A percentile compares a stretch with the other conserved stretches of the same genome.
phyloP scores from a whole-genome alignment of 1,139 yeast genomes.

The Hansenula sp. region DNA sequence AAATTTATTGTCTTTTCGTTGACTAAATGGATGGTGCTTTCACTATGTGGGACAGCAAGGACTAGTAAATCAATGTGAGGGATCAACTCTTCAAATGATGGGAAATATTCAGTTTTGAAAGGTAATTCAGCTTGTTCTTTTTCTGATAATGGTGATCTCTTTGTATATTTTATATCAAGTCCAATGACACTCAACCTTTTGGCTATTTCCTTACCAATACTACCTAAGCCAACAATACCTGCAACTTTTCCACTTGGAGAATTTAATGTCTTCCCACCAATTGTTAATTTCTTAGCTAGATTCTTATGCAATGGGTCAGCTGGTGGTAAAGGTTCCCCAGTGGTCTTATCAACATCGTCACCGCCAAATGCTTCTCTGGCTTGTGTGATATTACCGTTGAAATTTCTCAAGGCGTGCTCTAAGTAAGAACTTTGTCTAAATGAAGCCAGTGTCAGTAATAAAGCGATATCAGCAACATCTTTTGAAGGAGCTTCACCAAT shows the following conservation, averaged over 20 bases:
- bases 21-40: slow-evolving; percentile 54
- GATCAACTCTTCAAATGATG: slow-evolving; percentile 34
- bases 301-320: slow-evolving; percentile 12
- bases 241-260: slow-evolving; percentile 60
- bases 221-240: slow-evolving; percentile 75
- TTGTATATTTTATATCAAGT: slow-evolving; percentile 63
- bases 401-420: slow-evolving; percentile 38
- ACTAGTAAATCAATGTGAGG: slow-evolving; percentile 54
- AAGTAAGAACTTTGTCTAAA: slow-evolving; percentile 57
- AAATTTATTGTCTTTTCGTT: slow-evolving; percentile 42
- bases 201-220: slow-evolving; percentile 68
- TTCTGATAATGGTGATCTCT: slow-evolving; percentile 45
- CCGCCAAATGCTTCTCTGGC: slow-evolving; percentile 34
- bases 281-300: slow-evolving; percentile 33
- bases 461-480: slow-evolving; percentile 58
- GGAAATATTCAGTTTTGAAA: slow-evolving; percentile 43
- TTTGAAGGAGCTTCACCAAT: slow-evolving; percentile 21
- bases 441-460: slow-evolving; percentile 55
- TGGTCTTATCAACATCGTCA: slow-evolving; percentile 16
- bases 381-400: slow-evolving; percentile 7
- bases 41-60: slow-evolving; percentile 64
- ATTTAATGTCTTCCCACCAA: slow-evolving; percentile 44
- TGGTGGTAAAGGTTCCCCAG: slow-evolving; percentile 19
- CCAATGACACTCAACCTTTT: slow-evolving; percentile 53
- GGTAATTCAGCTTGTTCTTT: slow-evolving; percentile 34